These are phyloP conservation scores for Polytolypa hystricis DNA, from an alignment of 2,329 filamentous ascomycete genomes.

Conservation along the genomic window DNA sequence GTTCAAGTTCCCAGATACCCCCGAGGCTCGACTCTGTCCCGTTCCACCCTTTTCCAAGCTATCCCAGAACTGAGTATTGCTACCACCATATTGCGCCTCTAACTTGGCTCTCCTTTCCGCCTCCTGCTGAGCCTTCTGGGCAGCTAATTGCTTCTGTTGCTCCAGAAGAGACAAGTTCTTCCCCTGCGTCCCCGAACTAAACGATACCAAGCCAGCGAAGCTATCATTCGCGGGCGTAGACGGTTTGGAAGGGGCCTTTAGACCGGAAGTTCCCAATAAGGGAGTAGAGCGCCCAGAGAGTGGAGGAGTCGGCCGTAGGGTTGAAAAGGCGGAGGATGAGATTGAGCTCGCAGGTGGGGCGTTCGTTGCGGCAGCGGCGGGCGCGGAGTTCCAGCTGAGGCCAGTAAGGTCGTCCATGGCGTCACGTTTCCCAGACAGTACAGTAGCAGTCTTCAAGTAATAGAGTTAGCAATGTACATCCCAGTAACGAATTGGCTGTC, in stretches of 20 bases:
- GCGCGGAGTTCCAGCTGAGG: slow-evolving; percentile 32
- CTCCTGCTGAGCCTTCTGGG: slow-evolving; percentile 65
- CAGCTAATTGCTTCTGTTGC: slow-evolving; percentile 58
- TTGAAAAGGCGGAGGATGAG: slow-evolving; percentile 22
- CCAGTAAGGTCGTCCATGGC: slow-evolving; percentile 39
- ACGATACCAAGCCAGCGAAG: slow-evolving; percentile 57
- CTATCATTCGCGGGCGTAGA: slow-evolving; percentile 35
- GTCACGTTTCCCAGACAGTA: no score
- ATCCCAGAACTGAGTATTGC: slow-evolving; percentile 62
- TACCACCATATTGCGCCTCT: slow-evolving; percentile 64
- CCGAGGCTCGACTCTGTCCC: slow-evolving; percentile 21
- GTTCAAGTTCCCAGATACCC: slow-evolving; percentile 34
- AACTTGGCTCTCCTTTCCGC: slow-evolving; percentile 60
- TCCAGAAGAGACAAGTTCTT: slow-evolving; percentile 60
- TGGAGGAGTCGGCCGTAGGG: slow-evolving; percentile 26
- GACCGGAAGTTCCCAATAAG: slow-evolving; percentile 20
- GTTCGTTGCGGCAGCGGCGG: slow-evolving; percentile 23
- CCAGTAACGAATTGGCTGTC: no score
- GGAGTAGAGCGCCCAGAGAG: slow-evolving; percentile 35
- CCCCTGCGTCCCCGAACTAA: slow-evolving; percentile 35
- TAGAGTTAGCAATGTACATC: no score
- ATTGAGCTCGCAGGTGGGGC: slow-evolving; percentile 27
- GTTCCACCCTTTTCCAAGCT: slow-evolving; percentile 47
- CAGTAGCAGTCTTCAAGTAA: no score
- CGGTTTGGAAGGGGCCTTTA: slow-evolving; percentile 30